phyloP scores from a whole-genome alignment of 2,329 filamentous ascomycete genomes.

The Orbilia blumenaviensis region DNA sequence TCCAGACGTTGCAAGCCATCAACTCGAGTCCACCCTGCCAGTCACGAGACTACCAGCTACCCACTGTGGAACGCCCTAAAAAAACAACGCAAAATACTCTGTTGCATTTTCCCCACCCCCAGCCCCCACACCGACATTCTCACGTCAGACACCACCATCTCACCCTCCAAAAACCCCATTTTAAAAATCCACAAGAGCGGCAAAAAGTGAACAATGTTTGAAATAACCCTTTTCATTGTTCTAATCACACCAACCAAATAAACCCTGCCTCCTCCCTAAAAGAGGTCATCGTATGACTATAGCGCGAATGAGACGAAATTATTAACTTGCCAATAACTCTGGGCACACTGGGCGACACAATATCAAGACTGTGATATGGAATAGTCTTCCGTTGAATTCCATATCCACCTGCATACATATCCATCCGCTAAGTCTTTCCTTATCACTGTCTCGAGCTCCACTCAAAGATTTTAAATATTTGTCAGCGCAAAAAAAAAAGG shows the following conservation, averaged over 20 bases:
- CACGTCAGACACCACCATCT: constrained; percentile 6
- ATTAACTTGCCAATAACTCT: background rate
- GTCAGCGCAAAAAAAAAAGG: background rate
- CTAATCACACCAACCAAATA: background rate
- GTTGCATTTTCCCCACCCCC: constrained; percentile 1
- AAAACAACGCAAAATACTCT: background rate
- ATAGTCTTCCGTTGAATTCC: too few species aligned
- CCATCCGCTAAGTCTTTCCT: constrained; percentile 3
- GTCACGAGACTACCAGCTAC: too few species aligned
- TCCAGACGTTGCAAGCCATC: too few species aligned
- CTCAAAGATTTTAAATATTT: too few species aligned
- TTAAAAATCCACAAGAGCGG: background rate
- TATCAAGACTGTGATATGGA: too few species aligned
- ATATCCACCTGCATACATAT: background rate
- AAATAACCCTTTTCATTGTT: background rate
- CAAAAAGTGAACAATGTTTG: background rate
- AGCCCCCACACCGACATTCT: background rate
- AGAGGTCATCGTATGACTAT: background rate
- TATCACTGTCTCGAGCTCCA: background rate
- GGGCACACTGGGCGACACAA: background rate
- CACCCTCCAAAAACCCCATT: background rate
- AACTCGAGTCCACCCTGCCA: too few species aligned
- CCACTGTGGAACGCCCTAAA: too few species aligned
- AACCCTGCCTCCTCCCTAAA: too few species aligned
- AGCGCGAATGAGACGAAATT: background rate